phyloP scores from a whole-genome alignment of 2,329 filamentous ascomycete genomes.

The Penicillium brevicompactum region DNA sequence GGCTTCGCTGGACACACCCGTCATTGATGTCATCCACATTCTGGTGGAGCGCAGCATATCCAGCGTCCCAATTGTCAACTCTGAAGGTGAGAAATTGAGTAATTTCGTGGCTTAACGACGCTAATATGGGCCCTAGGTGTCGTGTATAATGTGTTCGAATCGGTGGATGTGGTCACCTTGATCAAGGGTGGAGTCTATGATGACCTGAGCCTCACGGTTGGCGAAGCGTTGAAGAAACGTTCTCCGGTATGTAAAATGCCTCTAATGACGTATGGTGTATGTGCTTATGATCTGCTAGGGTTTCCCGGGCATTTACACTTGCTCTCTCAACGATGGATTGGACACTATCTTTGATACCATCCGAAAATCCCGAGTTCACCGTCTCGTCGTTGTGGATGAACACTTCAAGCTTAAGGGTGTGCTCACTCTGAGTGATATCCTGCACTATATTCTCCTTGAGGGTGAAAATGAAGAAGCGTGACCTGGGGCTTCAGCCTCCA shows the following conservation, averaged over 20 bases:
- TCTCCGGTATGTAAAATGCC: constrained; percentile 62
- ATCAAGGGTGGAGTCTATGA: constrained; percentile 94
- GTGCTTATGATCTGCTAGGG: constrained; percentile 54
- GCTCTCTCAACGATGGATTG: constrained; percentile 84
- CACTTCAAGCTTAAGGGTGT: constrained; percentile 82
- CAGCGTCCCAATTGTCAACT: constrained; percentile 88
- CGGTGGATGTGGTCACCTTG: constrained; percentile 93
- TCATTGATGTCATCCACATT: constrained; percentile 91
- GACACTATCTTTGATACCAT: constrained; percentile 97
- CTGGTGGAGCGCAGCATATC: constrained; percentile 94
- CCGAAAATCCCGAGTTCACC: constrained; percentile 89
- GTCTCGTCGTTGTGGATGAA: constrained; percentile 90
- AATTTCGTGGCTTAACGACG: background rate
- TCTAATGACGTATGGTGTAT: background rate
- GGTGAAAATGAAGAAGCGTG: constrained; percentile 65
- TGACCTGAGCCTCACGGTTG: constrained; percentile 81
- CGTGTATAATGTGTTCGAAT: constrained; percentile 95
- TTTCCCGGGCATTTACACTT: constrained; percentile 96
- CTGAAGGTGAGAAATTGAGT: constrained; percentile 54
- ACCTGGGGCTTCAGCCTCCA: constrained; percentile 16
- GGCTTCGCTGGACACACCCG: constrained; percentile 83
- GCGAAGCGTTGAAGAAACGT: constrained; percentile 83
- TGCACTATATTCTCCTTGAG: constrained; percentile 87
- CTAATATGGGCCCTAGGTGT: constrained; percentile 47
- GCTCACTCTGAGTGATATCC: constrained; percentile 91